phyloP scores from a whole-genome alignment of 179 eudicot species.

The Amaranthus tricolor region DNA sequence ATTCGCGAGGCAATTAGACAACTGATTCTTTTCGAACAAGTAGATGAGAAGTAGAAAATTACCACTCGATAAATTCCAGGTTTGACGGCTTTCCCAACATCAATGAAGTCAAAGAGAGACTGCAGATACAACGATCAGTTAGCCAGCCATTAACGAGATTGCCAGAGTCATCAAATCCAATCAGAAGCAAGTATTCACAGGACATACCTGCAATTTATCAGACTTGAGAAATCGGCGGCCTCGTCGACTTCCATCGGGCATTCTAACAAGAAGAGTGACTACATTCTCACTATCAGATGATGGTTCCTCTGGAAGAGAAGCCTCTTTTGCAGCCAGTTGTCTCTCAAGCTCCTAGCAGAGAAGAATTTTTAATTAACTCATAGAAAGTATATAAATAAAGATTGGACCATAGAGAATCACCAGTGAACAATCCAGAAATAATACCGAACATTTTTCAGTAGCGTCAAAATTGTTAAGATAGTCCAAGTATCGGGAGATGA shows the following conservation, averaged over 20 bases:
- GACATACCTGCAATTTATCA: conserved; percentile 75
- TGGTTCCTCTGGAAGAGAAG: conserved; percentile 94
- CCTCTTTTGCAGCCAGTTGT: conserved; percentile 84
- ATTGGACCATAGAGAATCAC: conserved; percentile 2
- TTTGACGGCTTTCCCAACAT: conserved; percentile 73
- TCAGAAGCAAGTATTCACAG: conserved; percentile 13
- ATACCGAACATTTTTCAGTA: background rate
- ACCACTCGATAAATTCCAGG: conserved; percentile 92
- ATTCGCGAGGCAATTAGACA: no score
- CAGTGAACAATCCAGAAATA: background rate
- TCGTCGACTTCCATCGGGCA: conserved; percentile 94
- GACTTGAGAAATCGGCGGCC: conserved; percentile 78
- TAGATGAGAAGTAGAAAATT: conserved; percentile 20
- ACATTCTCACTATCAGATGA: conserved; percentile 69
- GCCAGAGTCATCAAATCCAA: background rate
- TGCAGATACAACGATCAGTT: conserved; percentile 33
- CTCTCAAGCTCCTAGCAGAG: conserved; percentile 76
- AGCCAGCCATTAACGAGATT: background rate
- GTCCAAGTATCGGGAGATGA: background rate
- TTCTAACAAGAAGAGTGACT: conserved; percentile 74
- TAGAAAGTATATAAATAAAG: background rate
- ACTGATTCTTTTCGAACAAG: background rate
- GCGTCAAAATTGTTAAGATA: background rate
- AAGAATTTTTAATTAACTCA: background rate
- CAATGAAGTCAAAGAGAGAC: conserved; percentile 88